These are phyloP conservation scores for Syncephalastrum sp. DNA, from an alignment of 371 early-diverging fungal species.

Conservation along the genomic window DNA sequence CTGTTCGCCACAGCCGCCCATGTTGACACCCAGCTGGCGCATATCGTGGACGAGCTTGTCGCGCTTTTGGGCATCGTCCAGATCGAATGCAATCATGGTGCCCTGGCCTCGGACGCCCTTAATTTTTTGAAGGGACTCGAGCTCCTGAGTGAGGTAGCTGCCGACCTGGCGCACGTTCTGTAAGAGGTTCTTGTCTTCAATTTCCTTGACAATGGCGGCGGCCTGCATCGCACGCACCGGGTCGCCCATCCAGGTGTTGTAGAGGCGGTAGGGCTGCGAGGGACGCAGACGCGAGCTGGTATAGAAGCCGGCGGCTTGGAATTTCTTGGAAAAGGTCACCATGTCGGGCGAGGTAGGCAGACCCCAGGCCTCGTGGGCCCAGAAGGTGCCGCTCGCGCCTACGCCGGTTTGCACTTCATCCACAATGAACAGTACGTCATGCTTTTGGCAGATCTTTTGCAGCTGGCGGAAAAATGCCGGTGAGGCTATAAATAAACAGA, in stretches of 20 bases:
- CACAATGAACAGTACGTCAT: slow-evolving; percentile 73
- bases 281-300: slow-evolving; percentile 56
- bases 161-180: slow-evolving; percentile 59
- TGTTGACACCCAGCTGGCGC: slow-evolving; percentile 66
- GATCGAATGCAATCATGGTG: slow-evolving; percentile 72
- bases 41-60: slow-evolving; percentile 56
- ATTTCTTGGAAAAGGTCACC: slow-evolving; percentile 78
- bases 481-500: slow-evolving; percentile 47
- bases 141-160: slow-evolving; percentile 42
- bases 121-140: slow-evolving; percentile 29
- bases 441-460: slow-evolving; percentile 60
- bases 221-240: slow-evolving; percentile 69
- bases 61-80: slow-evolving; percentile 47
- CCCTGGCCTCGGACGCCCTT: slow-evolving; percentile 65
- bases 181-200: slow-evolving; percentile 53
- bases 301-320: slow-evolving; percentile 78
- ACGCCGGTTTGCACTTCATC: slow-evolving; percentile 89
- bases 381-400: slow-evolving; percentile 80
- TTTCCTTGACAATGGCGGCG: slow-evolving; percentile 62
- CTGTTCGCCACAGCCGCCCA: slow-evolving; percentile 69
- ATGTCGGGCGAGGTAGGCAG: slow-evolving; percentile 69
- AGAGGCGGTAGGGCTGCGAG: slow-evolving; percentile 63
- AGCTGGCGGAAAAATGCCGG: slow-evolving; percentile 64
- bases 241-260: slow-evolving; percentile 80
- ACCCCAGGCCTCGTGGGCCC: slow-evolving; percentile 77